These are phyloP conservation scores for Arthroderma sp. DNA, from an alignment of 2,329 filamentous ascomycete genomes.

Conservation along the genomic window DNA sequence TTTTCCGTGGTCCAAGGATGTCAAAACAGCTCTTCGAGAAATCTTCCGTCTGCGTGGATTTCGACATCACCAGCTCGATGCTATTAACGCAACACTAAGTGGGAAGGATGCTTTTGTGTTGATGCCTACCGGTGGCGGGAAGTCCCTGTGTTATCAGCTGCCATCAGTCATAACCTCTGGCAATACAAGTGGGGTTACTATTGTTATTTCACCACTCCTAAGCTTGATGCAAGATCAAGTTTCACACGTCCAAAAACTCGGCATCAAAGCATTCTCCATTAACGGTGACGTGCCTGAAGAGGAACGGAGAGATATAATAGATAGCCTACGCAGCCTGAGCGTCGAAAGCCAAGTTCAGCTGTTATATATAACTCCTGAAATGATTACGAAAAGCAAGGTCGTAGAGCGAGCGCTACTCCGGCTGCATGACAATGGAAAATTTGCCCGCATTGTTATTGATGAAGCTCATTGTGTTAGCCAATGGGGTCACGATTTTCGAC, in stretches of 20 bases:
- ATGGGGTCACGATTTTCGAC: conserved; percentile 96
- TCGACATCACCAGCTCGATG: conserved; percentile 80
- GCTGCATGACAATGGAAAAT: conserved; percentile 55
- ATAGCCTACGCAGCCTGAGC: conserved; percentile 45
- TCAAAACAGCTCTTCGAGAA: conserved; percentile 66
- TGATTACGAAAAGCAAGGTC: conserved; percentile 68
- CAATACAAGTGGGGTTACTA: conserved; percentile 70
- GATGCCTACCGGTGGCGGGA: conserved; percentile 96
- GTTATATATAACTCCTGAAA: conserved; percentile 92
- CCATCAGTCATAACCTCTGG: conserved; percentile 74
- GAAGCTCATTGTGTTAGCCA: conserved; percentile 99
- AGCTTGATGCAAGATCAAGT: conserved; percentile 98
- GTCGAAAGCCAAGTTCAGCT: conserved; percentile 71
- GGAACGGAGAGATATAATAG: conserved; percentile 54
- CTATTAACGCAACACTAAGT: conserved; percentile 80
- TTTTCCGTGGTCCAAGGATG: conserved; percentile 68
- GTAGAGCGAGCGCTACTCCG: conserved; percentile 54
- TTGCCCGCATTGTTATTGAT: conserved; percentile 89
- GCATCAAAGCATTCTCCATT: conserved; percentile 67
- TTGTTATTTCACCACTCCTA: conserved; percentile 87
- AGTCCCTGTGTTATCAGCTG: conserved; percentile 91
- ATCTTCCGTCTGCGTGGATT: conserved; percentile 78
- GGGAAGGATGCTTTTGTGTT: conserved; percentile 88
- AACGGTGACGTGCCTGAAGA: conserved; percentile 59
- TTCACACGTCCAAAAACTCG: conserved; percentile 58